These are phyloP conservation scores for Entomortierella chlamydospora DNA, from an alignment of 192 early-diverging fungal genomes.

Conservation along the genomic window DNA sequence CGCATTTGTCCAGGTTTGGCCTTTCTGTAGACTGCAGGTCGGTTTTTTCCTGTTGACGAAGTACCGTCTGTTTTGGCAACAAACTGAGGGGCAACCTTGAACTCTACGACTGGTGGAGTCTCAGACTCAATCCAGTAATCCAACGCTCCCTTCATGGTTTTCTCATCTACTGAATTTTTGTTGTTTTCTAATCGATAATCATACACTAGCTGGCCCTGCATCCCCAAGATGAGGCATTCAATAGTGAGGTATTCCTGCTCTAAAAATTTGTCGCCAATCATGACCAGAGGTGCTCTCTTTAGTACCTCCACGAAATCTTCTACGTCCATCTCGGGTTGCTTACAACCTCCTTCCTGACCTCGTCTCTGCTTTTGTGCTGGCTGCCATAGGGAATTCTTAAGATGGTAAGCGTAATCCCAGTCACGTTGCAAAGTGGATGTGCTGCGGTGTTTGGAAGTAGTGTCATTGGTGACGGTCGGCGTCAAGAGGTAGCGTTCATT, in stretches of 20 bases:
- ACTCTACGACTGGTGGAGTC: constrained; percentile 21
- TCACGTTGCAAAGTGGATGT: neutral
- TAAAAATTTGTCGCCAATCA: constrained; percentile 50
- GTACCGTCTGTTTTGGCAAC: neutral
- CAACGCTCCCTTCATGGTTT: neutral
- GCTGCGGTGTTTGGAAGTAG: neutral
- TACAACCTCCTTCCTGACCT: constrained; percentile 1
- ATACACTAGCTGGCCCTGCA: constrained; percentile 20
- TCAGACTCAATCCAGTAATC: constrained; percentile 42
- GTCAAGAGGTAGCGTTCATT: constrained; percentile 52
- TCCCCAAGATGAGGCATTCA: constrained; percentile 38
- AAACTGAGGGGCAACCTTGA: constrained; percentile 16
- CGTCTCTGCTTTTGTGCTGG: neutral
- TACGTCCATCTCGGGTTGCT: constrained; percentile 29
- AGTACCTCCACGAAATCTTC: constrained; percentile 41
- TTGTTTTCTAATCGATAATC: neutral
- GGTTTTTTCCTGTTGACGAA: neutral
- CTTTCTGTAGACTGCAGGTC: constrained; percentile 34
- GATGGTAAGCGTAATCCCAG: constrained; percentile 14
- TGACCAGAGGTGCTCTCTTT: constrained; percentile 40
- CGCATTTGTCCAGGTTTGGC: constrained; percentile 49
- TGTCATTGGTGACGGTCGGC: neutral
- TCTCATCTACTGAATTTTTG: neutral
- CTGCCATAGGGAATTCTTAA: constrained; percentile 18
- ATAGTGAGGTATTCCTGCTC: constrained; percentile 39